Evolutionary conservation across 108 stramenopile species (phyloP).

Genomic region (Discostella pseudostelligera): DNA sequence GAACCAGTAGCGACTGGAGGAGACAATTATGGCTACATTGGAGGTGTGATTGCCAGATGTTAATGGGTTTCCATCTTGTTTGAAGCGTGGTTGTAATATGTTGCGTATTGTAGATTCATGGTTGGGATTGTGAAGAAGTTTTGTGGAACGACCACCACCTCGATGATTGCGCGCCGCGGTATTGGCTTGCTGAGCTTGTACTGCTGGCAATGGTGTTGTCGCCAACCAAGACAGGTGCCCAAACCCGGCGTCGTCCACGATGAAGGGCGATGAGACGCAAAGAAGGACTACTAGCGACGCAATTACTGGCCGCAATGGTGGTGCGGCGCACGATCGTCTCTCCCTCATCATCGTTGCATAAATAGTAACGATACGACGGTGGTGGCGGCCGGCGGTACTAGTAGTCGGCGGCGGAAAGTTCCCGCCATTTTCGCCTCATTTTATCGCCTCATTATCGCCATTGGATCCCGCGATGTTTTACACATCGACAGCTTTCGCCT

Average conservation of each 20-base stretch:
- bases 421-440: too few species aligned
- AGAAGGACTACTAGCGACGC: neutral
- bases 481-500: too few species aligned
- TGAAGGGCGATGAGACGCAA: slow-evolving; percentile 1
- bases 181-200: neutral
- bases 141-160: neutral
- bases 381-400: too few species aligned
- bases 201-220: neutral
- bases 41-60: slow-evolving; percentile 41
- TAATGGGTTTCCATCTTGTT: slow-evolving; percentile 12
- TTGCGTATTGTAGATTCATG: slow-evolving; percentile 42
- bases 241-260: too few species aligned
- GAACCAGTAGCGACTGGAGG: slow-evolving; percentile 88
- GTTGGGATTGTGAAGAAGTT: slow-evolving; percentile 21
- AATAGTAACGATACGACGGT: too few species aligned
- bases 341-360: neutral
- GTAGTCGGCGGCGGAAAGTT: too few species aligned
- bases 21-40: slow-evolving; percentile 72
- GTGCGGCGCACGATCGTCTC: neutral
- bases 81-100: slow-evolving; percentile 20
- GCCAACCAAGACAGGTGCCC: neutral
- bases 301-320: neutral
- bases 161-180: too few species aligned
- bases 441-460: too few species aligned
- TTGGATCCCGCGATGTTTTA: neutral